Evolutionary conservation across 495 filamentous ascomycete genomes (phyloP).

Genomic region (Penicillium coffeae): DNA sequence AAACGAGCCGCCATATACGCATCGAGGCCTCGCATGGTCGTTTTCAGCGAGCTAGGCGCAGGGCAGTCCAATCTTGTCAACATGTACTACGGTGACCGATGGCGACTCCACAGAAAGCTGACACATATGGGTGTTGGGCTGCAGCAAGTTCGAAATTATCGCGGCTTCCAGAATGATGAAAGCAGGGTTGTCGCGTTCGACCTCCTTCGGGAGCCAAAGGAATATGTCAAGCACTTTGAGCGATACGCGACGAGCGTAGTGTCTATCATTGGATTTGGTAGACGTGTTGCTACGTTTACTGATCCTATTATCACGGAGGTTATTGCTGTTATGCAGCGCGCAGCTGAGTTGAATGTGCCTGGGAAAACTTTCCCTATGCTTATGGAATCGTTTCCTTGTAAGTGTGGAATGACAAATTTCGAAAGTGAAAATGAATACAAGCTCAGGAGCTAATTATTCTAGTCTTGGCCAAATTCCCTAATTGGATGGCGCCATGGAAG

Average conservation of each 20-base stretch:
- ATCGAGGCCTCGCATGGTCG: slow-evolving; percentile 25
- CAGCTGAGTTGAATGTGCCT: slow-evolving; percentile 40
- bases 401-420: background rate
- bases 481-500: slow-evolving; percentile 33
- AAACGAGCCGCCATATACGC: slow-evolving; percentile 25
- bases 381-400: slow-evolving; percentile 54
- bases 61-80: slow-evolving; percentile 57
- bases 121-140: slow-evolving; percentile 58
- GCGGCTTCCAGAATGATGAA: slow-evolving; percentile 57
- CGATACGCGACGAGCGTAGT: slow-evolving; percentile 43
- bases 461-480: slow-evolving; percentile 41
- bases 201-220: slow-evolving; percentile 28
- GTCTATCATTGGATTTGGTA: slow-evolving; percentile 40
- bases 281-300: slow-evolving; percentile 28
- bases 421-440: background rate
- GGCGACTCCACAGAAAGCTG: slow-evolving; percentile 58
- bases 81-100: slow-evolving; percentile 58
- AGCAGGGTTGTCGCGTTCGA: slow-evolving; percentile 38
- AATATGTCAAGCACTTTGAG: slow-evolving; percentile 40
- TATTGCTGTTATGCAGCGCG: slow-evolving; percentile 36
- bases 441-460: background rate
- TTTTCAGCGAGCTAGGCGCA: slow-evolving; percentile 40
- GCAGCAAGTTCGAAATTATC: slow-evolving; percentile 57
- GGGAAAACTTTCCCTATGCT: slow-evolving; percentile 60
- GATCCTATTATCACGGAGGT: slow-evolving; percentile 47